Base-by-base conservation (phyloP, 202 grass and related monocot species). In the Zoysia matrella region DNA sequence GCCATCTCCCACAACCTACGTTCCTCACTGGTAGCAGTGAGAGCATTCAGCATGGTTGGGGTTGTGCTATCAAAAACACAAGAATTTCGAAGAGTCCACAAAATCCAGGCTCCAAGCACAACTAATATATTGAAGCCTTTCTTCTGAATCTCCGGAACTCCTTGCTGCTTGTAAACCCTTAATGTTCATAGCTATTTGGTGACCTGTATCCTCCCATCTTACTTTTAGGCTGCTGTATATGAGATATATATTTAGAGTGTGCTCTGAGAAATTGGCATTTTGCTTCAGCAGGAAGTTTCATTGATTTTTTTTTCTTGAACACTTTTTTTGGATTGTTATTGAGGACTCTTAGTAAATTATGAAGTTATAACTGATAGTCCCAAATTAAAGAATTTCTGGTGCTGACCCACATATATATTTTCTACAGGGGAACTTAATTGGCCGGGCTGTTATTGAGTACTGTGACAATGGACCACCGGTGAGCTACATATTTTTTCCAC, bases 401-500 rank as follows among this genome's bases (percentile, higher is more conserved):
- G 58, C 22, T 69, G 36, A 53, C 44, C 18, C 52, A 69, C 74
- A 11, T 82, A 7, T 90, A 80, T 40, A 0, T 43, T 80, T 84
- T 75, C 22, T 88, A 47, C 74, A 98, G 95, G 95, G 95, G 49
- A 98, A 98, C 87, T 78, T 98, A 83, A 93, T 98, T 90, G 92
- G 92, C 12, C 90, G 95, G 80, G 95, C 92, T 73, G 76, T 94
- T 61, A 64, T 98, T 68, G 90, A 98, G 68, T 98, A 86, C 51
- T 98, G 95, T 14, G 84, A 94, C 10, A 71, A 50, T 78, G 90
- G 75, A 54, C 92, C 95, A 76, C 92, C 82, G 67, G 95, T 98
- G 90, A 89, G 95, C 18, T 88, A 64, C 73, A 68, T 78, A 12
- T 49, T 77, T 48, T 84, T 69, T 43, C 73, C 11, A 13, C 9